phyloP scores from a whole-genome alignment of 306 rosid genomes.

The Castanopsis chinensis region DNA sequence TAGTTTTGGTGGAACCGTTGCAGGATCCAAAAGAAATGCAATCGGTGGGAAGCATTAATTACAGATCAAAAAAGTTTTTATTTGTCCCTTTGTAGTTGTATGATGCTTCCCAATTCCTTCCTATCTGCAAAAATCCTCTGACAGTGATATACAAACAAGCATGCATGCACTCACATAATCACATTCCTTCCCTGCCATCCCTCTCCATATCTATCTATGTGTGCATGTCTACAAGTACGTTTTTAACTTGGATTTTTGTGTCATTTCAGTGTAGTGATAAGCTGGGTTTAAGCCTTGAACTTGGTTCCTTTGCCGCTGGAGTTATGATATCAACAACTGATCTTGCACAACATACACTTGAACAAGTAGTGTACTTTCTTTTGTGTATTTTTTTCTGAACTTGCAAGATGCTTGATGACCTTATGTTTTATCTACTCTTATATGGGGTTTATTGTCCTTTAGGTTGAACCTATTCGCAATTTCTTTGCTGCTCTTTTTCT shows the following conservation, averaged over 20 bases:
- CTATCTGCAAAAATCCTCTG: neutral
- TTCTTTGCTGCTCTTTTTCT: conserved; percentile 93
- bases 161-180: neutral
- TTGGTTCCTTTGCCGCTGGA: conserved; percentile 99
- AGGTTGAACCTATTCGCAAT: conserved; percentile 98
- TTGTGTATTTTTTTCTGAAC: conserved; percentile 13
- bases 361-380: conserved; percentile 56
- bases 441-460: conserved; percentile 32
- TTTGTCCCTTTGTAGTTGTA: conserved; percentile 15
- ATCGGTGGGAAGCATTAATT: too few species aligned
- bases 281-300: conserved; percentile 92
- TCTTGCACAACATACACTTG: conserved; percentile 98
- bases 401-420: conserved; percentile 21
- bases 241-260: conserved; percentile 27
- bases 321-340: conserved; percentile 98
- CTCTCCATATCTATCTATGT: neutral
- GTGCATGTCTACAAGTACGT: conserved; percentile 15
- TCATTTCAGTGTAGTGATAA: conserved; percentile 95
- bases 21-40: too few species aligned
- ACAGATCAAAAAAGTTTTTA: neutral
- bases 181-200: neutral
- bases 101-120: conserved; percentile 17
- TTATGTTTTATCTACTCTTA: conserved; percentile 22
- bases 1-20: too few species aligned
- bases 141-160: conserved; percentile 3